Conservation (phyloP, 495 filamentous ascomycete species). For the Haplographium delicatum region DNA sequence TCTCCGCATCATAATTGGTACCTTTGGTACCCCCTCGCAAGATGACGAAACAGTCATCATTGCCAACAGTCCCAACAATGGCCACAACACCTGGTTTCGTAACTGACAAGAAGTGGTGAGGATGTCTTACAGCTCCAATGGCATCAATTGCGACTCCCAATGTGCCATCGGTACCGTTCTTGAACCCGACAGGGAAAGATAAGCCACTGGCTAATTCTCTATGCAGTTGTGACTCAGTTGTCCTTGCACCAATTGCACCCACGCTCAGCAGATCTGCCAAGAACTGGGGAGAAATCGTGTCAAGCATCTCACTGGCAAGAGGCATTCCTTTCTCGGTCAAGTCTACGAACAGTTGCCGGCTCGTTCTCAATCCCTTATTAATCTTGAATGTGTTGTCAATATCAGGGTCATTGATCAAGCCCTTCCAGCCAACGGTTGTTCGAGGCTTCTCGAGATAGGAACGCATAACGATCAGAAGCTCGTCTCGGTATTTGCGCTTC, state of each 20-base stretch:
- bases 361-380: conserved; percentile 88
- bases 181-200: conserved; percentile 97
- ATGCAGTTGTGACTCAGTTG: conserved; percentile 93
- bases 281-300: conserved; percentile 98
- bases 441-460: conserved; percentile 98
- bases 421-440: conserved; percentile 99
- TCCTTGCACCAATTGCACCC: conserved; percentile 91
- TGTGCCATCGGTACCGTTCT: conserved; percentile 96
- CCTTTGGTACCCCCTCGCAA: conserved; percentile 89
- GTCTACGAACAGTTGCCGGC: conserved; percentile 90
- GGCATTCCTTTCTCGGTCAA: conserved; percentile 94
- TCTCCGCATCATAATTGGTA: conserved; percentile 87
- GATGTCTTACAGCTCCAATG: conserved; percentile 86
- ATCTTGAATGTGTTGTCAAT: conserved; percentile 99
- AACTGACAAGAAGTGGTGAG: conserved; percentile 97
- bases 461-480: conserved; percentile 94
- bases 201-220: conserved; percentile 90
- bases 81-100: conserved; percentile 96
- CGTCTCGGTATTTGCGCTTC: conserved; percentile 84
- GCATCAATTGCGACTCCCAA: conserved; percentile 91
- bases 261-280: conserved; percentile 88
- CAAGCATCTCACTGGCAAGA: conserved; percentile 96
- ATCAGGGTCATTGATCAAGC: conserved; percentile 97
- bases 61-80: conserved; percentile 91
- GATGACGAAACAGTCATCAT: conserved; percentile 98